Evolutionary conservation across 192 early-diverging fungal genomes (phyloP), one percentile per base, ranked within the genome.

Genomic region (Martensiomyces pterosporus): DNA sequence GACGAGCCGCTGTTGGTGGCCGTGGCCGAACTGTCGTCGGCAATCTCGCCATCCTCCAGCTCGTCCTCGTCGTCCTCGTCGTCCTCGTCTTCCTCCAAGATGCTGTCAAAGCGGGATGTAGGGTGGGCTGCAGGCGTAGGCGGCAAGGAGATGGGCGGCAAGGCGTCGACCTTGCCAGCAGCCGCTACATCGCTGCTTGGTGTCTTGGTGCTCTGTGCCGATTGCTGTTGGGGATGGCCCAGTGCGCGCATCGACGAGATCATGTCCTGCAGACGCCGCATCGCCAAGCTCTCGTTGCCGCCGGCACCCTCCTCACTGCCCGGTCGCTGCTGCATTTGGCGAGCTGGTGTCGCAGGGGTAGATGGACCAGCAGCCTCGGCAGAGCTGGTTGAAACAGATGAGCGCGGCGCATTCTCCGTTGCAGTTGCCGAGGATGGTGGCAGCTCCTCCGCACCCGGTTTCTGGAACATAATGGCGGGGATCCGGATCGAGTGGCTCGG

Each of bases 51-150:
- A 0, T 41, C 52, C 21, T 63, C 50, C 24, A 57, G 49, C 16
- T 55, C 49, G 36, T 42, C 65, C 39, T 70, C 67, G 42, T 70
- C 60, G 14, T 44, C 47, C 36, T 71, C 67, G 16, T 48, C 42
- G 39, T 71, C 67, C 56, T 71, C 67, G 48, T 71, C 67, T 18
- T 71, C 67, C 37, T 71, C 67, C 32, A 71, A 49, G 39, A 71
- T 71, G 48, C 67, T 71, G 60, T 71, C 67, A 38, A 71, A 71
- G 56, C 67, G 67, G 38, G 67, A 63, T 9, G 67, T 59, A 35
- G 67, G 60, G 37, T 71, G 67, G 18, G 66, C 55, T 10, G 66
- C 54, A 3, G 66, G 57, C 22, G 66, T 56, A 23, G 47, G 45
- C 43, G 56, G 52, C 38, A 43, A 8, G 0, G 40, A 24, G 15